phyloP scores from a whole-genome alignment of 441 rosid species.

The Bruguiera hainesii region DNA sequence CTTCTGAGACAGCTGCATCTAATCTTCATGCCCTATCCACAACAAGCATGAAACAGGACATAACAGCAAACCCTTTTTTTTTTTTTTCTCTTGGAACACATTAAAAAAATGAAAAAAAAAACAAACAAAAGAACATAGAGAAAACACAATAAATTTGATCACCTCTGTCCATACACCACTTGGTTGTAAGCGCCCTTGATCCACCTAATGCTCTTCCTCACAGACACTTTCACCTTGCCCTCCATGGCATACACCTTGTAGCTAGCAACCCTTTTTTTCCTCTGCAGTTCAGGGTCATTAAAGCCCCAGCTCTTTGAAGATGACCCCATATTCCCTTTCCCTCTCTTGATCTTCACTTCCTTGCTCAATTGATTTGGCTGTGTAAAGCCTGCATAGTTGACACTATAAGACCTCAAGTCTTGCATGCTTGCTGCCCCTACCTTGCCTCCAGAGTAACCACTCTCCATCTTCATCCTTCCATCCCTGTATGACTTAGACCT shows the following conservation, averaged over 20 bases:
- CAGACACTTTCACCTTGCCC: constrained; percentile 79
- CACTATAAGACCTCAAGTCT: constrained; percentile 76
- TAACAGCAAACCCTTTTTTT: neutral
- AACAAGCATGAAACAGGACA: no score
- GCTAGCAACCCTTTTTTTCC: constrained; percentile 87
- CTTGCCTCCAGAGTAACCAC: constrained; percentile 27
- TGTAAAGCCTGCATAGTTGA: constrained; percentile 34
- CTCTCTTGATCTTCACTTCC: constrained; percentile 48
- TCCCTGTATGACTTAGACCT: constrained; percentile 83
- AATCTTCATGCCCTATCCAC: no score
- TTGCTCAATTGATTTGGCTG: constrained; percentile 33
- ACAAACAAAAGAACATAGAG: neutral
- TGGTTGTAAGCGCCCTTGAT: constrained; percentile 65
- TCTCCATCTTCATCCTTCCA: constrained; percentile 44
- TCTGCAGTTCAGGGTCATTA: constrained; percentile 77
- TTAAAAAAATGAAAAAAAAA: neutral
- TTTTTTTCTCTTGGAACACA: neutral
- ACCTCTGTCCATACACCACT: constrained; percentile 64
- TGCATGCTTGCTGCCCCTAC: constrained; percentile 53
- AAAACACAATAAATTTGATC: constrained; percentile 9
- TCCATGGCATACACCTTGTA: constrained; percentile 81
- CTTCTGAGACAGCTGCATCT: no score
- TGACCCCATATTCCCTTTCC: constrained; percentile 41
- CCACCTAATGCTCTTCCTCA: constrained; percentile 85
- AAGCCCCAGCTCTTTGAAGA: constrained; percentile 51